A percentile compares a stretch with the other conserved stretches of the same genome.
phyloP scores from a whole-genome alignment of 2,329 filamentous ascomycete genomes.

The Fusarium pininemorale region DNA sequence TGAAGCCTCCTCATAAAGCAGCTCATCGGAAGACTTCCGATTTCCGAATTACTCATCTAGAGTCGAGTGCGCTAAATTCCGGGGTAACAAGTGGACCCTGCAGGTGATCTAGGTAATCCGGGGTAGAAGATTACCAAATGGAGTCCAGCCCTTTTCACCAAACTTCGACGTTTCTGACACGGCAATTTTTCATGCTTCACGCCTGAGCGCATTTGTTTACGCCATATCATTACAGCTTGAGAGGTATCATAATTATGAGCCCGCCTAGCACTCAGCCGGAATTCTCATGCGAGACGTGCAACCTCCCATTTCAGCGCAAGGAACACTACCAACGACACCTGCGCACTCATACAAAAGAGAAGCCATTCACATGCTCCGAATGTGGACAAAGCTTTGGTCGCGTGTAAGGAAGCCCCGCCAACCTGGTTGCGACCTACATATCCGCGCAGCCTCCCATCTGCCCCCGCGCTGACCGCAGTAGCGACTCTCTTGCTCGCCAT shows the following conservation, averaged over 20 bases:
- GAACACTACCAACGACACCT: constrained; percentile 2
- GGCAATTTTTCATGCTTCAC: neutral
- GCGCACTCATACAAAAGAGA: constrained; percentile 6
- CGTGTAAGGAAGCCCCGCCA: neutral
- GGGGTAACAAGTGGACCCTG: neutral
- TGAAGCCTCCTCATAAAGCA: no score
- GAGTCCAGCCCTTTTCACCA: neutral
- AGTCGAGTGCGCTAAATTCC: neutral
- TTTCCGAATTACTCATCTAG: neutral
- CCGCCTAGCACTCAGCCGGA: neutral
- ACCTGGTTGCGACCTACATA: neutral
- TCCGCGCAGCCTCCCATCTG: rapidly evolving
- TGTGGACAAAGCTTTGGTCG: constrained; percentile 8
- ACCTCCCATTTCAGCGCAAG: neutral
- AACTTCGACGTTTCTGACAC: neutral
- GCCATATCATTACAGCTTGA: neutral
- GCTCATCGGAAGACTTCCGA: neutral
- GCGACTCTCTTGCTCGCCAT: constrained; percentile 4
- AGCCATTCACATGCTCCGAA: constrained; percentile 2
- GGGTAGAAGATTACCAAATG: neutral
- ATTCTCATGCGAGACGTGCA: constrained; percentile 5
- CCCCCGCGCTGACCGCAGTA: neutral
- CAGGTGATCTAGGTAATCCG: neutral
- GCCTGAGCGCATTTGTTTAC: rapidly evolving
- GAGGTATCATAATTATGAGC: neutral